phyloP scores from a whole-genome alignment of 2,329 filamentous ascomycete species.

The Gnomoniopsis sp. region DNA sequence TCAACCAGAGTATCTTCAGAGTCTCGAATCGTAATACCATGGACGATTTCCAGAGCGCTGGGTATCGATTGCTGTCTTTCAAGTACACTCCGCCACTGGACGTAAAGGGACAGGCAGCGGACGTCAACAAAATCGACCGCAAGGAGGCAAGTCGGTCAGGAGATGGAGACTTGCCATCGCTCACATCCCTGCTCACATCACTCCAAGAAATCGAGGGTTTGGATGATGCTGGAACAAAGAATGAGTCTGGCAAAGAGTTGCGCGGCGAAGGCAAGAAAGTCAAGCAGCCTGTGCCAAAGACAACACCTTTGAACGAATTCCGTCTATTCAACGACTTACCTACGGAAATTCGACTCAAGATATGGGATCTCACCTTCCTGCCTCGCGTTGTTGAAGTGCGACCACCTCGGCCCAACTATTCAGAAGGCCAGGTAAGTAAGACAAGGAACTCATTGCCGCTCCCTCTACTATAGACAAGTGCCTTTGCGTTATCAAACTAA shows the following conservation, averaged over 20 bases:
- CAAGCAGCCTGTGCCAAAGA: background rate
- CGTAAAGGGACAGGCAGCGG: background rate
- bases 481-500: background rate
- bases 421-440: conserved; percentile 16
- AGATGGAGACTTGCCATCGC: conserved; percentile 3
- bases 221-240: background rate
- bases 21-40: background rate
- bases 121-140: background rate
- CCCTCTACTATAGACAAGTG: background rate
- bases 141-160: background rate
- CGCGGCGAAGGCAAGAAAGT: background rate
- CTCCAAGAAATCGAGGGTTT: background rate
- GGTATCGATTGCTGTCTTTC: conserved; percentile 15
- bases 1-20: background rate
- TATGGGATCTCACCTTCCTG: conserved; percentile 31
- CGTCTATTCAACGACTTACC: conserved; percentile 29
- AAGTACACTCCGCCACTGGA: conserved; percentile 2
- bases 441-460: background rate
- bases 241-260: background rate
- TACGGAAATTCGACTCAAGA: conserved; percentile 32
- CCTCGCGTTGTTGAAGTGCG: conserved; percentile 33
- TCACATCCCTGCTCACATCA: conserved; percentile 5
- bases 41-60: conserved; percentile 8
- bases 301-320: conserved; percentile 20
- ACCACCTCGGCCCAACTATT: conserved; percentile 28